Conservation (phyloP, 1,139 yeast species). For the Scheffersomyces titani region DNA sequence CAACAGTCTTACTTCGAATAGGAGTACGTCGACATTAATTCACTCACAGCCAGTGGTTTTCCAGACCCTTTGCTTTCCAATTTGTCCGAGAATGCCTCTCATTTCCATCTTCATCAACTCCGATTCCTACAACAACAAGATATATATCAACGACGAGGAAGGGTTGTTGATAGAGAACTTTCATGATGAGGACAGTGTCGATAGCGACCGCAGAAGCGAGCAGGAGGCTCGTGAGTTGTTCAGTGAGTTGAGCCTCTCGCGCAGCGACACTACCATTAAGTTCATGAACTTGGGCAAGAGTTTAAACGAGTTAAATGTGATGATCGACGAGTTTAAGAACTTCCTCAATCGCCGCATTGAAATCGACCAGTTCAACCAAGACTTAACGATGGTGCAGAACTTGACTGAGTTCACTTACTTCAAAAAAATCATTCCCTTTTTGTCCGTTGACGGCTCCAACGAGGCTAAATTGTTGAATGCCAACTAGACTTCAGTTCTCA, state of each 20-base stretch:
- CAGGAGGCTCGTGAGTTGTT: conserved; percentile 6
- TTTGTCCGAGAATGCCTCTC: conserved; percentile 34
- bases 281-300: conserved; percentile 54
- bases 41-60: not conserved
- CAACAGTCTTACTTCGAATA: not conserved
- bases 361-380: conserved; percentile 31
- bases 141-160: conserved; percentile 34
- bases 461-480: conserved; percentile 45
- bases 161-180: conserved; percentile 13
- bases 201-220: conserved; percentile 16
- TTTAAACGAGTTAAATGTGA: conserved; percentile 62
- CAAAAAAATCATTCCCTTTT: conserved; percentile 40
- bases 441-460: conserved; percentile 41
- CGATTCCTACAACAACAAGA: conserved; percentile 28
- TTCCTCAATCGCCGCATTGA: conserved; percentile 47
- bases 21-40: not conserved
- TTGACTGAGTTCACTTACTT: conserved; percentile 38
- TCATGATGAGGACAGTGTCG: conserved; percentile 26
- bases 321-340: conserved; percentile 60
- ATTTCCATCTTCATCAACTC: conserved; percentile 37
- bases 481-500: conserved; percentile 10
- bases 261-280: conserved; percentile 7
- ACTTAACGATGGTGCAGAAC: conserved; percentile 11
- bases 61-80: conserved; percentile 10
- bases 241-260: conserved; percentile 1